These are phyloP conservation scores for Scleromitrula shiraiana DNA, from an alignment of 2,329 filamentous ascomycete species.

Conservation along the genomic window DNA sequence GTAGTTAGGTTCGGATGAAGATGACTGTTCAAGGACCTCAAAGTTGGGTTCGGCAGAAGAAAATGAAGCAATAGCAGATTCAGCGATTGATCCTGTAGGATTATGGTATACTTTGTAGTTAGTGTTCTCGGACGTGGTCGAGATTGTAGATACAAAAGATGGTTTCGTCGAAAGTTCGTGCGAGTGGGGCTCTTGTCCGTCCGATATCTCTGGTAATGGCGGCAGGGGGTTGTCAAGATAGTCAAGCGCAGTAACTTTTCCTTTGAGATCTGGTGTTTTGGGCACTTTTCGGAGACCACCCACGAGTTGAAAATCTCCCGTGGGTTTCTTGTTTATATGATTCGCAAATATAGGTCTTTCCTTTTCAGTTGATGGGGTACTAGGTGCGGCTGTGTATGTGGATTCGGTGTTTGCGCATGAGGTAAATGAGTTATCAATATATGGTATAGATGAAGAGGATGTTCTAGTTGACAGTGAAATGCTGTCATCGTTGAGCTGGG, in stretches of 20 bases:
- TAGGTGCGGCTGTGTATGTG: constrained; percentile 14
- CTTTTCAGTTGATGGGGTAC: constrained; percentile 21
- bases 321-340: constrained; percentile 27
- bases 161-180: constrained; percentile 28
- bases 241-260: constrained; percentile 18
- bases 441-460: constrained; percentile 22
- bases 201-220: constrained; percentile 22
- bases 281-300: constrained; percentile 31
- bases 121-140: constrained; percentile 27
- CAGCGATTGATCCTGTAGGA: constrained; percentile 14
- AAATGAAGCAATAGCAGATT: constrained; percentile 15
- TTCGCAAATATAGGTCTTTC: constrained; percentile 24
- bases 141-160: constrained; percentile 28
- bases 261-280: constrained; percentile 29
- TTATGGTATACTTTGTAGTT: constrained; percentile 29
- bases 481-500: constrained; percentile 16
- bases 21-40: constrained; percentile 5
- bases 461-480: constrained; percentile 16
- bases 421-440: constrained; percentile 23
- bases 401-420: constrained; percentile 23
- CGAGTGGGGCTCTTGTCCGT: constrained; percentile 17
- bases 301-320: constrained; percentile 29
- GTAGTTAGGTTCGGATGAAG: constrained; percentile 1
- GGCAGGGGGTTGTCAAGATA: constrained; percentile 18
- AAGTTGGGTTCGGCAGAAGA: constrained; percentile 10